These are phyloP conservation scores for Acacia melanoxylon DNA, from an alignment of 306 rosid genomes.

Conservation along the genomic window DNA sequence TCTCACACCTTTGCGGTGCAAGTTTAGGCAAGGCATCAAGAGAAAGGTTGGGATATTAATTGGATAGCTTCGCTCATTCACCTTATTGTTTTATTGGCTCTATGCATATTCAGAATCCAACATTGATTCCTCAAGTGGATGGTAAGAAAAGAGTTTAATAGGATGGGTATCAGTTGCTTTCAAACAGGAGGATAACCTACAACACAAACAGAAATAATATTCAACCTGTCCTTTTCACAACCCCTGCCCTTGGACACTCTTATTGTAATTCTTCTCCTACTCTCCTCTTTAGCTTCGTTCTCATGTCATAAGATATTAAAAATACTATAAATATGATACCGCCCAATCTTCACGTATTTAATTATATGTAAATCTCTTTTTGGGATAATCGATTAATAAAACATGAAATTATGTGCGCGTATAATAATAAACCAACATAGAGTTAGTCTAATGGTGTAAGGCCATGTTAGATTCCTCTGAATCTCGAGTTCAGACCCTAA, in stretches of 20 bases:
- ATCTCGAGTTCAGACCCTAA: too few relatives aligned
- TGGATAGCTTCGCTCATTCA: slow-evolving; percentile 40
- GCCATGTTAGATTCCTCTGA: accelerated
- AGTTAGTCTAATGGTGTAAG: too few relatives aligned
- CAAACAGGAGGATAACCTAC: slow-evolving; percentile 18
- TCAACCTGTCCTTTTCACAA: neutral
- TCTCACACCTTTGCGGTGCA: slow-evolving; percentile 26
- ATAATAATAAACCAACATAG: neutral
- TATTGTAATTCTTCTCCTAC: slow-evolving; percentile 27
- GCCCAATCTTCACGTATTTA: too few relatives aligned
- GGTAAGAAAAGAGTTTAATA: slow-evolving; percentile 54
- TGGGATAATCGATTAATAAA: neutral
- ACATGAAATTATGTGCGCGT: slow-evolving; percentile 5
- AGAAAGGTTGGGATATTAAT: slow-evolving; percentile 37
- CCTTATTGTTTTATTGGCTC: slow-evolving; percentile 25
- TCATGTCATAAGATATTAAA: neutral
- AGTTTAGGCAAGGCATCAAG: slow-evolving; percentile 51
- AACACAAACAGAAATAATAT: neutral
- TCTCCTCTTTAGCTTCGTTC: slow-evolving; percentile 16
- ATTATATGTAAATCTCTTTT: slow-evolving; percentile 21
- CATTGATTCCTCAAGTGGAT: slow-evolving; percentile 39
- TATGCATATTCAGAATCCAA: slow-evolving; percentile 22
- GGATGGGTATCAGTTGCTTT: slow-evolving; percentile 53
- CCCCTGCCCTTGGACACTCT: neutral
- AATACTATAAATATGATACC: too few relatives aligned